phyloP scores from a whole-genome alignment of 352 stramenopile species.

The Pythium dissotocum region DNA sequence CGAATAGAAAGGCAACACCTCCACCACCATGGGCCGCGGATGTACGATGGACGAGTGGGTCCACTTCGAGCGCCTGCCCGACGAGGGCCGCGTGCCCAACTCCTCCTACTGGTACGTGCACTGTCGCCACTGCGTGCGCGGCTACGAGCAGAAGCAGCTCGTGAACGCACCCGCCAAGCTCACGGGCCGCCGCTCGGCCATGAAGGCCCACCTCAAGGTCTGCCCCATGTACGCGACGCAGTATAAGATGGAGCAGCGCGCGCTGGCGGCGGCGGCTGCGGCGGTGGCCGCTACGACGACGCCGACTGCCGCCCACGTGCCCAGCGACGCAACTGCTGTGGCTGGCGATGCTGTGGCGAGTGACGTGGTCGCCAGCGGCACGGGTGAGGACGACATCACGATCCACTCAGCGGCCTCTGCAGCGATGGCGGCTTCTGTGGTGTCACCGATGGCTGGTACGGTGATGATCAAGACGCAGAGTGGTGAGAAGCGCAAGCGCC shows the following conservation, averaged over 20 bases:
- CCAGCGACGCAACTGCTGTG: slow-evolving; percentile 10
- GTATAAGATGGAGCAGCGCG: slow-evolving; percentile 61
- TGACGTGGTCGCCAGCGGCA: background rate
- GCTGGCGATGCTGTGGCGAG: background rate
- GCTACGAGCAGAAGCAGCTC: slow-evolving; percentile 69
- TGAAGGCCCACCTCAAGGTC: slow-evolving; percentile 73
- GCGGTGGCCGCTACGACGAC: slow-evolving; percentile 19
- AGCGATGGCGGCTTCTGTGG: background rate
- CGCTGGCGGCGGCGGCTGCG: slow-evolving; percentile 29
- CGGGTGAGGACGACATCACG: slow-evolving; percentile 5
- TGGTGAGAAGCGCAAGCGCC: slow-evolving; percentile 60
- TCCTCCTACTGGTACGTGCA: slow-evolving; percentile 84
- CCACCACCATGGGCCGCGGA: slow-evolving; percentile 55
- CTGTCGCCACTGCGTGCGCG: slow-evolving; percentile 69
- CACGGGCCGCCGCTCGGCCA: slow-evolving; percentile 72
- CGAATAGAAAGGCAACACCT: slow-evolving; percentile 3
- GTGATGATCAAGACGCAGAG: slow-evolving; percentile 26
- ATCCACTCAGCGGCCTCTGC: background rate
- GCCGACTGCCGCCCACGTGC: background rate
- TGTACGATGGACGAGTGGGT: slow-evolving; percentile 84
- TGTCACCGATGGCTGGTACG: slow-evolving; percentile 4
- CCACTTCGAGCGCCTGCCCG: slow-evolving; percentile 73
- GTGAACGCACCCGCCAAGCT: slow-evolving; percentile 52
- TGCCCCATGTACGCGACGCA: slow-evolving; percentile 68
- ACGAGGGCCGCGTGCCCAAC: slow-evolving; percentile 69